Evolutionary conservation across 2,329 filamentous ascomycete species (phyloP).

Genomic region (Dothideomycetidae sp.): DNA sequence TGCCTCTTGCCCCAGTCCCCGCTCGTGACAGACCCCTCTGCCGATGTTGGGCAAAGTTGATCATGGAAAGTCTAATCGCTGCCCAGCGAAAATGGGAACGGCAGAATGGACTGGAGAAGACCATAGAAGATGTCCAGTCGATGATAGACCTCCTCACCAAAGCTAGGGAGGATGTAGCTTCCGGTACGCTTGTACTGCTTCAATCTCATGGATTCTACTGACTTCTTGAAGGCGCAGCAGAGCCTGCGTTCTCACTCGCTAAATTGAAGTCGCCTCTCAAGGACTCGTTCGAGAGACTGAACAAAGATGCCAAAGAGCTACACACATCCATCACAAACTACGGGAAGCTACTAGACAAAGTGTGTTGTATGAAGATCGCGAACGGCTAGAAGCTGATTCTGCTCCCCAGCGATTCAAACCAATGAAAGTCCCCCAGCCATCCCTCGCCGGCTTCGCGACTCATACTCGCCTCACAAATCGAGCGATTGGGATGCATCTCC

Average conservation of each 20-base stretch:
- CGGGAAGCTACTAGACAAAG: constrained; percentile 72
- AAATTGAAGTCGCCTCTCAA: constrained; percentile 80
- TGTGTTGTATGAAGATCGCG: constrained; percentile 27
- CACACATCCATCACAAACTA: constrained; percentile 73
- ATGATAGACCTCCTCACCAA: constrained; percentile 64
- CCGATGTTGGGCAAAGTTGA: too few species aligned
- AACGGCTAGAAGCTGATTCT: constrained; percentile 1
- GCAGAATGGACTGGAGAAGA: constrained; percentile 53
- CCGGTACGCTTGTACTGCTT: constrained; percentile 36
- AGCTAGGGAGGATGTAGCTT: constrained; percentile 59
- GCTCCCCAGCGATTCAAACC: constrained; percentile 48
- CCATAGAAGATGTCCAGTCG: constrained; percentile 65
- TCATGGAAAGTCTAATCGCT: constrained; percentile 53
- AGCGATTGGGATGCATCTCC: constrained; percentile 89
- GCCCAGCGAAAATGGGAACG: constrained; percentile 61
- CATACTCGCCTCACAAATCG: constrained; percentile 72
- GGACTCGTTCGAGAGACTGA: constrained; percentile 63
- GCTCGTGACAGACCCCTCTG: too few species aligned
- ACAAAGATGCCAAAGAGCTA: constrained; percentile 67
- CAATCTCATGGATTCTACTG: constrained; percentile 9
- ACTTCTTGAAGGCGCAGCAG: constrained; percentile 47
- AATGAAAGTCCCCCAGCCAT: constrained; percentile 55
- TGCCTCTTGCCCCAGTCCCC: too few species aligned
- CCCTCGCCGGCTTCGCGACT: constrained; percentile 65
- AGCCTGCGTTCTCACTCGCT: constrained; percentile 52